Percentiles rank a stretch among this genome's conserved stretches.
Conservation (phyloP, 2,329 filamentous ascomycete species). For the Ramichloridium luteum region DNA sequence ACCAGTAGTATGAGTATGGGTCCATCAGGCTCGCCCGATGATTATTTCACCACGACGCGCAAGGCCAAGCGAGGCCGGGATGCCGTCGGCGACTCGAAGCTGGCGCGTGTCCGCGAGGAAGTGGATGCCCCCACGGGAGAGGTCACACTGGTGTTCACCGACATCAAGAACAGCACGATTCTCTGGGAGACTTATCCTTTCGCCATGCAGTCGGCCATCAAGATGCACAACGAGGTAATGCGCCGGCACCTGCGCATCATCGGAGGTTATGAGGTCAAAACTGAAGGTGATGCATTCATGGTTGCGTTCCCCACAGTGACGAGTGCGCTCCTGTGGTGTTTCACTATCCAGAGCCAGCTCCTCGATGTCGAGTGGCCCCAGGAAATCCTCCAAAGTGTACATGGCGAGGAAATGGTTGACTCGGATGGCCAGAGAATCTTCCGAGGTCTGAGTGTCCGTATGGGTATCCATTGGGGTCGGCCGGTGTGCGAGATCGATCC, state of each 20-base stretch:
- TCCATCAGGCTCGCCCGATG: constrained; percentile 60
- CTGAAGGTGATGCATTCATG: constrained; percentile 99
- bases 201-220: constrained; percentile 93
- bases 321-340: constrained; percentile 88
- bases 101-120: constrained; percentile 77
- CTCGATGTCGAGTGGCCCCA: constrained; percentile 86
- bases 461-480: constrained; percentile 93
- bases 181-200: constrained; percentile 92
- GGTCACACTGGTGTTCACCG: constrained; percentile 89
- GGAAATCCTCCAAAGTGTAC: constrained; percentile 76
- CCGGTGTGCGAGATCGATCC: constrained; percentile 93
- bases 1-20: constrained; percentile 79
- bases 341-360: constrained; percentile 79
- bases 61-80: constrained; percentile 50
- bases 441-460: constrained; percentile 84
- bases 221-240: constrained; percentile 95
- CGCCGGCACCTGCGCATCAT: constrained; percentile 83
- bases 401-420: constrained; percentile 72
- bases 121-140: constrained; percentile 85
- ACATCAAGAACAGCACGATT: constrained; percentile 96
- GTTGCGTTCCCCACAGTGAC: constrained; percentile 95
- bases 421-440: constrained; percentile 83
- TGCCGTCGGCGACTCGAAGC: constrained; percentile 64
- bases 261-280: constrained; percentile 97
- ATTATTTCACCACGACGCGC: constrained; percentile 53